phyloP scores from a whole-genome alignment of 129 eudicot species.

The Kitagawia praeruptora region DNA sequence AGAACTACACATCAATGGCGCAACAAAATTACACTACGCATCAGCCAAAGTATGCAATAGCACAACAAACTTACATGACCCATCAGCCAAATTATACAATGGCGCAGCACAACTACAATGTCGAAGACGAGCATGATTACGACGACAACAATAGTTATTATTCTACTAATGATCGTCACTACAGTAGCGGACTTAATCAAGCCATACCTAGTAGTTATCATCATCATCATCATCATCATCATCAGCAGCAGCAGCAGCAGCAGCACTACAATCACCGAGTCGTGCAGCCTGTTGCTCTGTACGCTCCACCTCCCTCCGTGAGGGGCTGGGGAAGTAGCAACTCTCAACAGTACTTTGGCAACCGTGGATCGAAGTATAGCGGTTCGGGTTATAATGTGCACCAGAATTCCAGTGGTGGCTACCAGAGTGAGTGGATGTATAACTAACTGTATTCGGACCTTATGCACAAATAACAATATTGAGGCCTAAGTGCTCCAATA shows the following conservation, averaged over 20 bases:
- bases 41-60: neutral
- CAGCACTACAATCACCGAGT: neutral
- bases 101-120: neutral
- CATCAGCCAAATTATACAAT: neutral
- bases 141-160: neutral
- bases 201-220: neutral
- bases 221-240: neutral
- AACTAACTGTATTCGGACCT: neutral
- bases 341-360: neutral
- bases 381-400: neutral
- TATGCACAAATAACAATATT: neutral
- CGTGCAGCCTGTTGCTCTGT: neutral
- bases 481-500: neutral
- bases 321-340: neutral
- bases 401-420: neutral
- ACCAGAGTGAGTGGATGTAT: neutral
- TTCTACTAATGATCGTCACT: neutral
- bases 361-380: neutral
- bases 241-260: neutral
- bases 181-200: neutral
- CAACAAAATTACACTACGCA: neutral
- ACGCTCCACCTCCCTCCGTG: neutral
- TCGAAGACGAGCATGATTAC: neutral
- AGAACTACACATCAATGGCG: neutral
- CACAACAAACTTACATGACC: neutral